Percentiles rank a stretch among this genome's conserved stretches.
Evolutionary conservation across 106 monocot genomes (phyloP).

Genomic region (Gastrodia elata): DNA sequence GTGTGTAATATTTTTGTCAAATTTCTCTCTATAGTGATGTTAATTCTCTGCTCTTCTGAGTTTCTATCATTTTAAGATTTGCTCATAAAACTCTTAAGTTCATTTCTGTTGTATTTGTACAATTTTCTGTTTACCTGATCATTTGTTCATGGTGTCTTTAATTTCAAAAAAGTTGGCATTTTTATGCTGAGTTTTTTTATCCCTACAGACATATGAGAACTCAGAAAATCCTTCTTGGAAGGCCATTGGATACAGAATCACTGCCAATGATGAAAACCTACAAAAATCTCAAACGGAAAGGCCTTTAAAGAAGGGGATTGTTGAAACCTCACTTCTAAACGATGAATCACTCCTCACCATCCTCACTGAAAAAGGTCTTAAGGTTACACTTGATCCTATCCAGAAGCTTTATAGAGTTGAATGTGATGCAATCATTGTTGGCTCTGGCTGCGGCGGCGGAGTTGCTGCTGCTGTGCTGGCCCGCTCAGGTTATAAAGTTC

Average conservation of each 20-base stretch:
- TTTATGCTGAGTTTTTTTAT: no score
- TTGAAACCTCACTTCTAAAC: conserved; percentile 36
- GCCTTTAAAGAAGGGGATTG: conserved; percentile 54
- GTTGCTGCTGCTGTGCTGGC: conserved; percentile 36
- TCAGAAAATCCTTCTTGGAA: conserved; percentile 49
- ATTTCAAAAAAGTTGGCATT: neutral
- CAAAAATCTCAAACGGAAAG: neutral
- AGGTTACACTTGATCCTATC: conserved; percentile 15
- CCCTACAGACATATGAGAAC: conserved; percentile 30
- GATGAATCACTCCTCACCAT: conserved; percentile 41
- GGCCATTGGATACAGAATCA: conserved; percentile 39
- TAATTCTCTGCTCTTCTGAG: no score
- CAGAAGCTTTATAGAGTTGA: conserved; percentile 23
- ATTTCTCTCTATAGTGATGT: no score
- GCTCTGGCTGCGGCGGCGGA: conserved; percentile 42
- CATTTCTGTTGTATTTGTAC: no score
- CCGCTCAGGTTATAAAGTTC: conserved; percentile 45
- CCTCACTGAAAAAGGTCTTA: conserved; percentile 45
- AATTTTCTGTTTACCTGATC: no score
- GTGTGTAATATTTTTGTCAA: no score
- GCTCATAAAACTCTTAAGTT: no score
- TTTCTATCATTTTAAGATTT: no score
- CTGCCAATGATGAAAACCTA: conserved; percentile 4
- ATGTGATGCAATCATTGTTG: conserved; percentile 61
- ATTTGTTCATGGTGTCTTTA: no score